Base-by-base conservation (phyloP, 2,329 filamentous ascomycete species). In the Hymenoscyphus infarciens region DNA sequence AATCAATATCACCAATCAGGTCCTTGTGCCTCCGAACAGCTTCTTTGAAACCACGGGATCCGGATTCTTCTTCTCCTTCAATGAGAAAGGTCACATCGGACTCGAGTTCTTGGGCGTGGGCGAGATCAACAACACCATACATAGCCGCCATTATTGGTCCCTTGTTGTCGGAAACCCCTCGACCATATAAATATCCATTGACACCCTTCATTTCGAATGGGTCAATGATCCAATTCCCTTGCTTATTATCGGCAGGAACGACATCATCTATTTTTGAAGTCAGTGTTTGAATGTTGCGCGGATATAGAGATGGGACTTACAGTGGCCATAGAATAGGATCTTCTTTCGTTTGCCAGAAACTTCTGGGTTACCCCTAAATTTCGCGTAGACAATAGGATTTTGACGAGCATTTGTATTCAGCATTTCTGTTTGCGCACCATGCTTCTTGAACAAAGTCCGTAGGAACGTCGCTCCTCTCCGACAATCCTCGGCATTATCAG, bases 161-260 rank as follows among this genome's bases (percentile, higher is more conserved):
- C 75, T 99, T 99, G 78, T 99, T 98, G 75, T 99, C 95, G 56
- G 92, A 96, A 15, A 96, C 91, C n/a, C 95, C 95, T 70, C 95
- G 90, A 2, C 95, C 95, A 68, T 99, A 98, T 1, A 98, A 80
- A 74, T 94, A 98, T 0, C 95, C 94, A 70, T 97, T 93, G 61
- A 92, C 86, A 3, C 95, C 95, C 58, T 89, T 89, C 72, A 98
- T 83, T n/a, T 88, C 83, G 74, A 98, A 99, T 0, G 95, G 96
- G 66, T 98, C 91, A 1, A 87, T 87, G 45, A 85, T 83, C 95
- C 95, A 99, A 68, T 91, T 94, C 42, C 85, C 84, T 62, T 88
- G 87, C 66, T 90, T 90, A 42, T 89, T 87, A 68, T 97, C 92
- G 0, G 95, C 95, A 0, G 92, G 85, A 3, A 99, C 95, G 2